Evolutionary conservation across 2,329 filamentous ascomycete genomes (phyloP), one percentile per base, ranked within the genome.

Genomic region (Dothideomycetes sp.): DNA sequence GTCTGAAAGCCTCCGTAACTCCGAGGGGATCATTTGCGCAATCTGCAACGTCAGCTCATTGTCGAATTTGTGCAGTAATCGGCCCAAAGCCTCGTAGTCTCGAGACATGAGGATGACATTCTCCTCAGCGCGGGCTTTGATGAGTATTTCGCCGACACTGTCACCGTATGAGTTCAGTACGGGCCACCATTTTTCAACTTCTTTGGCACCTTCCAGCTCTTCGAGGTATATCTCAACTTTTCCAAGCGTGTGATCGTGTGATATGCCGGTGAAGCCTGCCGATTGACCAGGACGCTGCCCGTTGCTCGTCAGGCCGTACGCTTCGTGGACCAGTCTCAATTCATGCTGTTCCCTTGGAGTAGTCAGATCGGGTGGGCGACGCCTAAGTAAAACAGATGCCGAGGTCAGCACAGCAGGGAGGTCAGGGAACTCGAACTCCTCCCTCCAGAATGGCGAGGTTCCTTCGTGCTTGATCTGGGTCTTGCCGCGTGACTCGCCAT

Each of bases 1-100:
- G 55, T 95, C 88, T 2, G 87, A 84, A 7, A 96, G 61, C n/a
- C 77, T 73, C 38, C 82, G 81, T 24, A 95, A 68, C 52, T 86
- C 83, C 2, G 78, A 75, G 1, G 86, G 82, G 40, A 95, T 70
- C 41, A 83, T 75, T 33, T 84, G 76, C 2, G 86, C 79, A 49
- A 98, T 84, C 56, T 94, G 83, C 29, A 84, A 71, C 0, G 89
- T 95, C 41, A 98, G 66, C 0, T 84, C 84, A 24, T 83, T 81
- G 30, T 78, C 77, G 57, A 96, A 95, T 4, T 79, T 77, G 53
- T 95, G 87, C 19, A 98, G 67, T 19, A 95, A 67, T 47, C 91
- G 81, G 1, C 83, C 84, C 43, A 98, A 71, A 2, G 79, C 76
- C 50, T 83, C 72, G 58, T 98, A 98, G 55, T 96, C 86, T 43